phyloP scores from a whole-genome alignment of 129 eudicot genomes.

The Sambucus nigra region DNA sequence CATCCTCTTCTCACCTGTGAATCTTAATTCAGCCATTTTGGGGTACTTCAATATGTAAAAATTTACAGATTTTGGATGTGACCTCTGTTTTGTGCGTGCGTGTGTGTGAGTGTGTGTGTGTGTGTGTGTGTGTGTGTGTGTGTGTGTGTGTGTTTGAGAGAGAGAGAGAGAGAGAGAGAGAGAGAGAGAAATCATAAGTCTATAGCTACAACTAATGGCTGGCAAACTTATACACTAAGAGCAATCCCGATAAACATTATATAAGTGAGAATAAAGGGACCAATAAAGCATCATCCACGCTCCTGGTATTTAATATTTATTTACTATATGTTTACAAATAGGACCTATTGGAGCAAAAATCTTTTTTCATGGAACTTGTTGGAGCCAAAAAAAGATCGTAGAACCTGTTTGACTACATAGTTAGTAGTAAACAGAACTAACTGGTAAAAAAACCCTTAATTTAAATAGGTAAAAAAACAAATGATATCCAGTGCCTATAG shows the following conservation, averaged over 20 bases:
- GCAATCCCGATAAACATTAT: neutral
- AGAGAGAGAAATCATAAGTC: neutral
- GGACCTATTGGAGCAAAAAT: no score
- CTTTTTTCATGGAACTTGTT: no score
- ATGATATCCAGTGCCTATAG: neutral
- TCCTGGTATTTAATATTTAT: neutral
- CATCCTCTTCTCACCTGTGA: neutral
- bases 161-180: conserved; percentile 1
- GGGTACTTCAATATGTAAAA: neutral
- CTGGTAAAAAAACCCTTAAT: no score
- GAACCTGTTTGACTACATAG: no score
- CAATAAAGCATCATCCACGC: neutral
- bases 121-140: no score
- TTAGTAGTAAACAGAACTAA: no score
- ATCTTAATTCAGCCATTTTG: neutral
- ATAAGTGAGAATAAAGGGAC: neutral
- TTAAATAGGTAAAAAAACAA: neutral
- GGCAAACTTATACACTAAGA: neutral
- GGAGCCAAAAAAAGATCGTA: no score
- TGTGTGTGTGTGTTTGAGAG: no score
- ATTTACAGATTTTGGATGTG: neutral
- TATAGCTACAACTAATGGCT: neutral
- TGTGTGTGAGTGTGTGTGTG: neutral
- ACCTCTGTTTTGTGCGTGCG: neutral
- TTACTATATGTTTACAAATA: no score